Percentiles rank a stretch among this genome's conserved stretches.
These are phyloP conservation scores for Trametes coccinea DNA, from an alignment of 768 basidiomycete genomes.

Conservation along the genomic window DNA sequence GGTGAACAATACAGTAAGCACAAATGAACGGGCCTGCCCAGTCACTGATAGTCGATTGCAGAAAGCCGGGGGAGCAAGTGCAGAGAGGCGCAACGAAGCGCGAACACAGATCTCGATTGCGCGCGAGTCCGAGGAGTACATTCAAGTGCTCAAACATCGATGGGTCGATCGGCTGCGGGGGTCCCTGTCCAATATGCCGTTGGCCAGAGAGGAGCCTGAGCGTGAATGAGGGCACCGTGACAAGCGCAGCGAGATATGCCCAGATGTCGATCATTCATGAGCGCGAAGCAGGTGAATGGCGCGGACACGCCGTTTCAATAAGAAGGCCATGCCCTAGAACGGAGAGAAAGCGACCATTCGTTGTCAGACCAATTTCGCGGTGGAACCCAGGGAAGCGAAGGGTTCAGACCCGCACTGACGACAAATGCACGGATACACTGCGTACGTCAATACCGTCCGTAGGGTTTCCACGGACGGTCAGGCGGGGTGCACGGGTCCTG, in stretches of 20 bases:
- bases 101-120: no score
- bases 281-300: slow-evolving; percentile 7
- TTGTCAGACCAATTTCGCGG: slow-evolving; percentile 2
- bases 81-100: neutral
- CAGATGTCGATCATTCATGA: slow-evolving; percentile 17
- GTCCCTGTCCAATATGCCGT: neutral
- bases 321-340: neutral
- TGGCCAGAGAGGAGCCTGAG: neutral
- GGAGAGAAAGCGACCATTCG: neutral
- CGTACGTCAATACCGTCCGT: slow-evolving; percentile 15
- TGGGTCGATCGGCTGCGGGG: slow-evolving; percentile 13
- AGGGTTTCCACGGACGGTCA: slow-evolving; percentile 21
- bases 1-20: neutral
- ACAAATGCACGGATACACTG: slow-evolving; percentile 11
- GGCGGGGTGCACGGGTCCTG: slow-evolving; percentile 4
- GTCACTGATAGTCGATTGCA: neutral
- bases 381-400: neutral
- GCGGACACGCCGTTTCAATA: slow-evolving; percentile 1
- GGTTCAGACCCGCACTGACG: slow-evolving; percentile 1
- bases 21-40: neutral
- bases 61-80: neutral
- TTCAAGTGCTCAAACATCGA: neutral
- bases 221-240: neutral
- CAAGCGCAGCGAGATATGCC: slow-evolving; percentile 1
- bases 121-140: no score